Conservation (phyloP, 2,329 filamentous ascomycete species). For the Colletotrichum agaves region DNA sequence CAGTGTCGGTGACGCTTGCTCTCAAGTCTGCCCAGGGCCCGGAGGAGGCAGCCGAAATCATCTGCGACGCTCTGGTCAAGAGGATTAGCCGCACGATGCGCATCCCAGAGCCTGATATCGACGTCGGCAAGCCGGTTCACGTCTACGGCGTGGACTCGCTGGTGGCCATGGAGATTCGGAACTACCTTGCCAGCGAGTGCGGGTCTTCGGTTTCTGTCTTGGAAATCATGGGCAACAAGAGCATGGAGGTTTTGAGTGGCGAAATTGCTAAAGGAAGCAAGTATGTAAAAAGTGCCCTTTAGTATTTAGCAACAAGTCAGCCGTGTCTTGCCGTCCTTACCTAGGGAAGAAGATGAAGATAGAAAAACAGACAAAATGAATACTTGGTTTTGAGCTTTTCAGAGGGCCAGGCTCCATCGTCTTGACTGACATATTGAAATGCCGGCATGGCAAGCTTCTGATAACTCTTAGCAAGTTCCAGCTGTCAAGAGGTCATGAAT, state of each 20-base stretch:
- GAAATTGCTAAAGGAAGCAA: slow-evolving; percentile 1
- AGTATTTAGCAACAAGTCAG: not conserved
- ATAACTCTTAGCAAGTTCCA: no score
- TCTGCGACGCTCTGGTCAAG: slow-evolving; percentile 11
- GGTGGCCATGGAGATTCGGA: slow-evolving; percentile 17
- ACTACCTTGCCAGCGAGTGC: slow-evolving; percentile 14
- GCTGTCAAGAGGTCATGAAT: no score
- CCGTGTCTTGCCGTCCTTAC: not conserved
- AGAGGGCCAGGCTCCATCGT: not conserved
- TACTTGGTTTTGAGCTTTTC: not conserved
- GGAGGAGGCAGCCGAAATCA: slow-evolving; percentile 11
- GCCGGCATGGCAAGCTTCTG: no score
- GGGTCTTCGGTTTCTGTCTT: slow-evolving; percentile 7
- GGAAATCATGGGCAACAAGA: slow-evolving; percentile 5
- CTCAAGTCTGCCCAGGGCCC: slow-evolving; percentile 6
- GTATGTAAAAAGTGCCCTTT: not conserved
- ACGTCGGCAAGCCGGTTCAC: slow-evolving; percentile 1
- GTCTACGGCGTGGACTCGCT: slow-evolving; percentile 20
- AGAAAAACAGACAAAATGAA: not conserved
- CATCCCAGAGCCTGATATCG: slow-evolving; percentile 1
- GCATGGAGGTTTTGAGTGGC: slow-evolving; percentile 5
- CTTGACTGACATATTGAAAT: no score
- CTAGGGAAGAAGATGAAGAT: not conserved
- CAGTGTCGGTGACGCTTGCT: not conserved
- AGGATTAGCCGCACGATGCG: slow-evolving; percentile 14